These are phyloP conservation scores for Ganoderma sinense DNA, from an alignment of 1,284 basidiomycete species.

Conservation along the genomic window DNA sequence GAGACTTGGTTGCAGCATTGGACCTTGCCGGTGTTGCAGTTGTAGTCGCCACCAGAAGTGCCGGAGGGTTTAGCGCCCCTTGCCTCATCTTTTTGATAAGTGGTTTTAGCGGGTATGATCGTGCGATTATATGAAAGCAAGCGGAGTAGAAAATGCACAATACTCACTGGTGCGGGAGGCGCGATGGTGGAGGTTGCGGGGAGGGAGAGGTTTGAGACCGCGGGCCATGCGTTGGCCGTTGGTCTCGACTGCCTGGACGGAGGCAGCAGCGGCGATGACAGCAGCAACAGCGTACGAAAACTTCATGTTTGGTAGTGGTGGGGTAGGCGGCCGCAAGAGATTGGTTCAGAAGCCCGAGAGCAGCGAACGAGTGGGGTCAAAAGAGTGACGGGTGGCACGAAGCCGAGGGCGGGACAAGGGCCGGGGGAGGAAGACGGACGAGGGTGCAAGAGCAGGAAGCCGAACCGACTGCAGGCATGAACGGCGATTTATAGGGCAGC, in stretches of 20 bases:
- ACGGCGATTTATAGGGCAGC: conserved; percentile 16
- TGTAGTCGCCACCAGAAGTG: conserved; percentile 13
- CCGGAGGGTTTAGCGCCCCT: conserved; percentile 25
- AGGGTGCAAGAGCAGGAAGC: conserved; percentile 18
- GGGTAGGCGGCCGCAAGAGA: conserved; percentile 20
- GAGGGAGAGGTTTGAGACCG: conserved; percentile 28
- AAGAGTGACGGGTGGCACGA: conserved; percentile 25
- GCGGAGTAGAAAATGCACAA: neutral
- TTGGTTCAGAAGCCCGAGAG: conserved; percentile 17
- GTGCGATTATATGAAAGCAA: neutral
- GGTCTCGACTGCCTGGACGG: conserved; percentile 56
- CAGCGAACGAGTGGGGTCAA: conserved; percentile 22
- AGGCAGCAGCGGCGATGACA: conserved; percentile 47
- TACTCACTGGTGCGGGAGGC: conserved; percentile 25
- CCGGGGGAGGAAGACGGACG: neutral
- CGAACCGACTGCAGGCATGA: neutral
- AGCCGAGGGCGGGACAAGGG: conserved; percentile 11
- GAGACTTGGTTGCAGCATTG: conserved; percentile 29
- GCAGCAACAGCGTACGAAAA: conserved; percentile 47
- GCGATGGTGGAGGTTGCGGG: conserved; percentile 21
- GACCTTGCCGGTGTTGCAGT: conserved; percentile 30
- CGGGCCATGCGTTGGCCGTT: conserved; percentile 53
- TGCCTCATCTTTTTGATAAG: conserved; percentile 18
- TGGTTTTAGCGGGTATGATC: conserved; percentile 2
- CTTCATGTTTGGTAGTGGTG: conserved; percentile 49